A percentile compares a stretch with the other conserved stretches of the same genome.
These are phyloP conservation scores for Pleurotus platypus DNA, from an alignment of 768 basidiomycete genomes.

Conservation along the genomic window DNA sequence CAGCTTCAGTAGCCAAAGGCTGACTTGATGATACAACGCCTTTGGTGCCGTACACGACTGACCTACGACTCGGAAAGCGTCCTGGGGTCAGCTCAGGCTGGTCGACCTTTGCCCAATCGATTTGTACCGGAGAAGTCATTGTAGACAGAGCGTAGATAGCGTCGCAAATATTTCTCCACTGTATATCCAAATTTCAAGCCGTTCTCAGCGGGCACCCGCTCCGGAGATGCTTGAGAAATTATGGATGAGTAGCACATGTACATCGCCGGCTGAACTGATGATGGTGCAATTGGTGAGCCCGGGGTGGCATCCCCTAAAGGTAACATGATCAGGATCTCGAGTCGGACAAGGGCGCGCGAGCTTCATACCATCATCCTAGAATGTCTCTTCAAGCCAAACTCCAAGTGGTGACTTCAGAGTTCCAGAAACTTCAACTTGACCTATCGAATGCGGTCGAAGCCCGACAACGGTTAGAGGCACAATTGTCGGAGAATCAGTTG, in stretches of 20 bases:
- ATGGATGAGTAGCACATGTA: too few relatives aligned
- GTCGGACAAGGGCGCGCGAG: neutral
- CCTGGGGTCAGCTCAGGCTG: conserved; percentile 62
- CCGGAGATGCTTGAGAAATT: conserved; percentile 1
- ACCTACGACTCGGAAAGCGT: conserved; percentile 79
- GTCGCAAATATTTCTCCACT: too few relatives aligned
- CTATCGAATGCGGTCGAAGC: conserved; percentile 72
- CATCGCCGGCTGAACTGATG: too few relatives aligned
- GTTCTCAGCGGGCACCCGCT: conserved; percentile 6
- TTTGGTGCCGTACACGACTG: conserved; percentile 83
- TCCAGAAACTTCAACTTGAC: conserved; percentile 78
- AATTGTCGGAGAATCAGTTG: conserved; percentile 86
- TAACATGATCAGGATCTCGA: neutral
- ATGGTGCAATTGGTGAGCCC: too few relatives aligned
- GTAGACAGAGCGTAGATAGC: neutral
- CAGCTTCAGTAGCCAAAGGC: conserved; percentile 87
- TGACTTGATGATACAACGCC: conserved; percentile 89
- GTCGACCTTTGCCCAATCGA: conserved; percentile 61
- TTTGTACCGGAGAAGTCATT: conserved; percentile 31
- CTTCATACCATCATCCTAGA: neutral
- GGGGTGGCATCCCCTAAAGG: too few relatives aligned
- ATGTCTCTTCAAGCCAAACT: conserved; percentile 61
- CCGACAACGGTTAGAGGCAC: conserved; percentile 84
- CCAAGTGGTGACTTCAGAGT: conserved; percentile 69
- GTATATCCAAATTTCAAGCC: neutral